Evolutionary conservation across 192 early-diverging fungal species (phyloP).

Genomic region (Lunasporangiospora selenospora): DNA sequence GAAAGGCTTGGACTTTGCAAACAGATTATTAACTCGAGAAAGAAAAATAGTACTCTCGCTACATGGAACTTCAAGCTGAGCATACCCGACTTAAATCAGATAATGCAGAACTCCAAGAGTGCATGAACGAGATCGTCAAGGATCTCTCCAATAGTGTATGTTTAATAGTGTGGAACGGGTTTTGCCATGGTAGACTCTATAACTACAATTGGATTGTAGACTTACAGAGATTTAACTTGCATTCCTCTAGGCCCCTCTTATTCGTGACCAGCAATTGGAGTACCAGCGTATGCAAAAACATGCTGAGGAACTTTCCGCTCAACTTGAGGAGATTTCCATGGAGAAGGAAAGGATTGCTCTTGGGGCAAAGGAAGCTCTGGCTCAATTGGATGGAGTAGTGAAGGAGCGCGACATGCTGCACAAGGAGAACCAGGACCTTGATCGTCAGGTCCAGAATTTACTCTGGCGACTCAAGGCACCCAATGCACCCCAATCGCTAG

Average conservation of each 20-base stretch:
- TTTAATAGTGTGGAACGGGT: too few species aligned
- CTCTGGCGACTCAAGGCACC: slow-evolving; percentile 60
- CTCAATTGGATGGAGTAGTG: slow-evolving; percentile 48
- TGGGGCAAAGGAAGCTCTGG: slow-evolving; percentile 33
- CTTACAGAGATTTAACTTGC: slow-evolving; percentile 45
- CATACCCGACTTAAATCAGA: slow-evolving; percentile 55
- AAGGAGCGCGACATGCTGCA: slow-evolving; percentile 54
- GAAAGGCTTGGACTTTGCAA: too few species aligned
- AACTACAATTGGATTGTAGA: not conserved
- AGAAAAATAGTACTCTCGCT: slow-evolving; percentile 62
- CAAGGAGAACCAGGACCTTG: slow-evolving; percentile 63
- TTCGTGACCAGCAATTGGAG: slow-evolving; percentile 64
- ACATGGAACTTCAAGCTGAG: slow-evolving; percentile 59
- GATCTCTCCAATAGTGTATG: slow-evolving; percentile 51
- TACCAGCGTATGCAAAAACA: slow-evolving; percentile 56
- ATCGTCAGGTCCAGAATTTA: slow-evolving; percentile 60
- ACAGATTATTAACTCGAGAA: too few species aligned
- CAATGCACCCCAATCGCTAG: slow-evolving; percentile 51
- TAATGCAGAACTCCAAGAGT: slow-evolving; percentile 54
- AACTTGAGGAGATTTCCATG: slow-evolving; percentile 49
- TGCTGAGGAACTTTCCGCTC: slow-evolving; percentile 56
- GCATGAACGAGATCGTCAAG: slow-evolving; percentile 62
- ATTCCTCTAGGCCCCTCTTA: slow-evolving; percentile 59
- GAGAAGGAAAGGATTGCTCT: slow-evolving; percentile 43
- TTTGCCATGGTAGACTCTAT: too few species aligned